These are phyloP conservation scores for Suillus hirtellus DNA, from an alignment of 768 basidiomycete species.

Conservation along the genomic window DNA sequence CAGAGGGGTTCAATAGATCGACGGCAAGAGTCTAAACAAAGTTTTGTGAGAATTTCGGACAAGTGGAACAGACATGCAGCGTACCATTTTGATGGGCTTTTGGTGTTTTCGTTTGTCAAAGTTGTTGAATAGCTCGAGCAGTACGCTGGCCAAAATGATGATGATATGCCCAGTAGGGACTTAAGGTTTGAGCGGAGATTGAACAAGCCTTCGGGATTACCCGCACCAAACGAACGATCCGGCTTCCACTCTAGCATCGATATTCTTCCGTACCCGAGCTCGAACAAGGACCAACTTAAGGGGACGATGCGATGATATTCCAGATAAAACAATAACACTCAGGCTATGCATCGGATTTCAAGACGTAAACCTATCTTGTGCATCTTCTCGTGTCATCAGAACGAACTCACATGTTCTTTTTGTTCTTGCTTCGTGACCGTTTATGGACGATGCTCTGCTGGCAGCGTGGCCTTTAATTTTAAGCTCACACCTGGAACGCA, in stretches of 20 bases:
- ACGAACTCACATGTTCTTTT: slow-evolving; percentile 19
- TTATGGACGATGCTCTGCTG: slow-evolving; percentile 6
- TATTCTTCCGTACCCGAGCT: too few relatives aligned
- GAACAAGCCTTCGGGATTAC: not conserved
- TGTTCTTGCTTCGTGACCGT: slow-evolving; percentile 35
- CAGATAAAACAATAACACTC: not conserved
- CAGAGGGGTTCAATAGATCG: slow-evolving; percentile 96
- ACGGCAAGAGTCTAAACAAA: slow-evolving; percentile 86
- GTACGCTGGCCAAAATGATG: not conserved
- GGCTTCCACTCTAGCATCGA: too few relatives aligned
- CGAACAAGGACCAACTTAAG: not conserved
- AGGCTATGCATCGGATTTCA: not conserved
- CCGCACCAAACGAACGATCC: not conserved
- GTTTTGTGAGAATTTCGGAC: not conserved
- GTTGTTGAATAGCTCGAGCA: not conserved
- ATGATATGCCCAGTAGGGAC: slow-evolving; percentile 1
- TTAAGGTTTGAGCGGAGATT: slow-evolving; percentile 9
- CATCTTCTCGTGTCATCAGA: not conserved
- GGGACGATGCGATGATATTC: not conserved
- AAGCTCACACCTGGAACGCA: not conserved
- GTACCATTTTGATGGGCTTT: slow-evolving; percentile 3
- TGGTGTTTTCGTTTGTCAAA: not conserved
- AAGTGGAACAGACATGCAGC: not conserved
- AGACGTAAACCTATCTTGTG: not conserved
- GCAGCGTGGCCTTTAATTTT: slow-evolving; percentile 20